Percentiles rank a stretch among this genome's conserved stretches.
Evolutionary conservation across 2,329 filamentous ascomycete genomes (phyloP).

Genomic region (Colletotrichum melonis): DNA sequence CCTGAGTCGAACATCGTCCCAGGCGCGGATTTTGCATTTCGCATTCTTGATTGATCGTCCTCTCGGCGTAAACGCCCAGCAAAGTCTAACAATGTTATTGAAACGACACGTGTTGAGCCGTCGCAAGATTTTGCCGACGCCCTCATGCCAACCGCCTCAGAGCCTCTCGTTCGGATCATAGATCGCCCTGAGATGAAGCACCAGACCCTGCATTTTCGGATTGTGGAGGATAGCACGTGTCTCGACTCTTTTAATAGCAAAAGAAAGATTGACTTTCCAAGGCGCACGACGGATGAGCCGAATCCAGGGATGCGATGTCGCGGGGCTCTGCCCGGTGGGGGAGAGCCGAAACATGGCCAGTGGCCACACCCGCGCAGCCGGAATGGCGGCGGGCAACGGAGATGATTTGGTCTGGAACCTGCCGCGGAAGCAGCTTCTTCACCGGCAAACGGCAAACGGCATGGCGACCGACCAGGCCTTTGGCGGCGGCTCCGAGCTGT

Average conservation of each 20-base stretch:
- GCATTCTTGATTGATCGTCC: conserved; percentile 17
- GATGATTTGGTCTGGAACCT: neutral
- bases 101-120: neutral
- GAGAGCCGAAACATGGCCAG: neutral
- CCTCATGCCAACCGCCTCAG: neutral
- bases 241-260: neutral
- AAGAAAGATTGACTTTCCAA: neutral
- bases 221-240: neutral
- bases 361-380: neutral
- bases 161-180: neutral
- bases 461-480: neutral
- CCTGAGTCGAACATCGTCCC: neutral
- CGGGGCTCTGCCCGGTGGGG: neutral
- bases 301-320: neutral
- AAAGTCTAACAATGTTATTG: neutral
- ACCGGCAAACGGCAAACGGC: neutral
- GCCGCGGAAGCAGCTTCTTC: neutral
- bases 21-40: neutral
- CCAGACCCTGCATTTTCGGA: neutral
- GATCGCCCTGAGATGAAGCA: neutral
- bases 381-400: neutral
- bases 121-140: neutral
- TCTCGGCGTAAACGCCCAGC: neutral
- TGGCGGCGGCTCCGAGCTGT: neutral
- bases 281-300: neutral